phyloP scores from a whole-genome alignment of 164 flowering plant genomes.

The Chloranthus sessilifolius region DNA sequence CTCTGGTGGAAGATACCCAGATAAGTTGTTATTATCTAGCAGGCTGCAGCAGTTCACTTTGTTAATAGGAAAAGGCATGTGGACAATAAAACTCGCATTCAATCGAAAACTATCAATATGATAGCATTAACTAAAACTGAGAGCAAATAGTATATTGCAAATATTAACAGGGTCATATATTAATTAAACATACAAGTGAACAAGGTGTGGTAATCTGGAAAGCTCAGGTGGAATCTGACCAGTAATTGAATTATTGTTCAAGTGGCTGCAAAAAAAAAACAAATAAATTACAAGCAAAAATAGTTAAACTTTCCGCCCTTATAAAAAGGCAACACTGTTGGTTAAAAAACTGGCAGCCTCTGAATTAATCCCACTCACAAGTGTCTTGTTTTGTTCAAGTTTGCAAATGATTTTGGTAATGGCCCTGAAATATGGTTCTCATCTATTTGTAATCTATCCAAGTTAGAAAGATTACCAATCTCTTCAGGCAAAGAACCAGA shows the following conservation, averaged over 20 bases:
- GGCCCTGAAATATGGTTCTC: conserved; percentile 63
- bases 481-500: conserved; percentile 75
- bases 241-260: conserved; percentile 82
- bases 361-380: conserved; percentile 49
- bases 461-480: conserved; percentile 59
- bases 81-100: conserved; percentile 6
- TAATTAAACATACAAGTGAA: conserved; percentile 71
- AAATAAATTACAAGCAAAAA: not conserved
- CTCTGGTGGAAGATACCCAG: conserved; percentile 83
- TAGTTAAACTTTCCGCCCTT: not conserved
- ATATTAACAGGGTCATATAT: not conserved
- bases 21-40: conserved; percentile 89
- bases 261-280: conserved; percentile 45
- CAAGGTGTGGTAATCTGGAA: conserved; percentile 40
- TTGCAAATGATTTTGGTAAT: conserved; percentile 74
- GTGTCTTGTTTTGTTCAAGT: conserved; percentile 47
- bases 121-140: not conserved
- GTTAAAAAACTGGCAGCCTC: too few species aligned
- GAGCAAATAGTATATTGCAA: too few species aligned
- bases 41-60: conserved; percentile 50
- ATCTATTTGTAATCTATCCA: conserved; percentile 67
- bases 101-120: too few species aligned
- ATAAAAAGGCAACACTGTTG: not conserved
- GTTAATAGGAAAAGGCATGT: too few species aligned
- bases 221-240: conserved; percentile 77